Evolutionary conservation across 345 rosid genomes (phyloP).

Genomic region (Boechera retrofracta): DNA sequence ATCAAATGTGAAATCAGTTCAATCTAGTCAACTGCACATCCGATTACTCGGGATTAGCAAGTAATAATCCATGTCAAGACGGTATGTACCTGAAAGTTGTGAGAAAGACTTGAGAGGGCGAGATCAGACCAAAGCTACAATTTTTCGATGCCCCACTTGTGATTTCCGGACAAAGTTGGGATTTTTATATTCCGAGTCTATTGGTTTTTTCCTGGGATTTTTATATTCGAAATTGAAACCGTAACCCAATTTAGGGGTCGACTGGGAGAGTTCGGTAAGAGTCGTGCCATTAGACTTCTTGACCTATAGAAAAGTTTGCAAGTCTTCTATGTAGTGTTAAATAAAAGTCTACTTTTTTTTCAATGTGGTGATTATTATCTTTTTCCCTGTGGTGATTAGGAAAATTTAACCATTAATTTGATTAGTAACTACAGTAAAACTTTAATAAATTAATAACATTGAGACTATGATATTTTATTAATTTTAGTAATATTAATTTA

Average conservation of each 20-base stretch:
- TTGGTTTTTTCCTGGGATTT: background rate
- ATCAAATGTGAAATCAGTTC: background rate
- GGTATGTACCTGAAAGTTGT: slow-evolving; percentile 19
- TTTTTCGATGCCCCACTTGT: slow-evolving; percentile 29
- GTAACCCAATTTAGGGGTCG: slow-evolving; percentile 14
- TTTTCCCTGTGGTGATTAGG: no score
- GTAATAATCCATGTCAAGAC: background rate
- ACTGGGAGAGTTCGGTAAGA: slow-evolving; percentile 8
- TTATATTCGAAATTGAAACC: slow-evolving; percentile 5
- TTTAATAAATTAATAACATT: no score
- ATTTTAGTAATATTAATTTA: no score
- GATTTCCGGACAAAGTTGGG: slow-evolving; percentile 22
- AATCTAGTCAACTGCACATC: background rate
- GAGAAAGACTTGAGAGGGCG: background rate
- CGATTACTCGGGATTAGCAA: background rate
- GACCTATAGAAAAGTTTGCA: background rate
- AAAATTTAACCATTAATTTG: no score
- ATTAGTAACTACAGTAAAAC: no score
- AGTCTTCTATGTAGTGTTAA: background rate
- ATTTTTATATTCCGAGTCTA: slow-evolving; percentile 1
- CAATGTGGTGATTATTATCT: no score
- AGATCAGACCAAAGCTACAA: slow-evolving; percentile 21
- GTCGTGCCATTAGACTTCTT: slow-evolving; percentile 11
- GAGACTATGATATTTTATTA: no score
- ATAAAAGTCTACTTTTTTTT: background rate